phyloP scores from a whole-genome alignment of 768 basidiomycete genomes.

The Phlebiopsis flavidoalba region DNA sequence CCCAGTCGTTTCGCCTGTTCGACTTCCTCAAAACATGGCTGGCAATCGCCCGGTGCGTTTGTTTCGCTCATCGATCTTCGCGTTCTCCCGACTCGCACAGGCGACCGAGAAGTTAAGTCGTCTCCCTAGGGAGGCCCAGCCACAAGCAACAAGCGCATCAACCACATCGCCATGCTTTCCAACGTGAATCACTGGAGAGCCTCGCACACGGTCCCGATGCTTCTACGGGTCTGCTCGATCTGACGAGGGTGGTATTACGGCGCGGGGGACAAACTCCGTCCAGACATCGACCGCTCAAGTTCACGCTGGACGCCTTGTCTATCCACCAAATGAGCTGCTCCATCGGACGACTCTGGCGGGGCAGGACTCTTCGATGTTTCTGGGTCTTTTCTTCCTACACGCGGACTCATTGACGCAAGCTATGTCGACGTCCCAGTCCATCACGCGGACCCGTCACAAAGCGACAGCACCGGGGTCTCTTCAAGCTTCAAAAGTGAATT shows the following conservation, averaged over 20 bases:
- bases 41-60: not conserved
- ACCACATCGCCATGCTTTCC: not conserved
- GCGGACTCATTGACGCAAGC: not conserved
- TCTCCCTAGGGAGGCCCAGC: not conserved
- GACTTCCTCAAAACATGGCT: not conserved
- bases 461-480: not conserved
- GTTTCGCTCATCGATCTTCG: not conserved
- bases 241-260: not conserved
- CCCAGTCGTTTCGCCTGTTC: not conserved
- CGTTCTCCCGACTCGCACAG: not conserved
- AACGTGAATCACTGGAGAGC: not conserved
- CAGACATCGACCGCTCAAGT: not conserved
- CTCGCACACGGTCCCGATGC: no score
- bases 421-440: not conserved
- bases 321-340: not conserved
- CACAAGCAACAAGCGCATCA: not conserved
- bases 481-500: not conserved
- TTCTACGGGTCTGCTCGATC: not conserved
- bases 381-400: not conserved
- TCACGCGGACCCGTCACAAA: not conserved
- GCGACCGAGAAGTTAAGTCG: not conserved
- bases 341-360: not conserved
- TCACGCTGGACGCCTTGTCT: not conserved
- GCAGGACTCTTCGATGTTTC: not conserved
- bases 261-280: not conserved